A percentile compares a stretch with the other conserved stretches of the same genome.
phyloP scores from a whole-genome alignment of 2,329 filamentous ascomycete species.

The Tolypocladium inflatum region DNA sequence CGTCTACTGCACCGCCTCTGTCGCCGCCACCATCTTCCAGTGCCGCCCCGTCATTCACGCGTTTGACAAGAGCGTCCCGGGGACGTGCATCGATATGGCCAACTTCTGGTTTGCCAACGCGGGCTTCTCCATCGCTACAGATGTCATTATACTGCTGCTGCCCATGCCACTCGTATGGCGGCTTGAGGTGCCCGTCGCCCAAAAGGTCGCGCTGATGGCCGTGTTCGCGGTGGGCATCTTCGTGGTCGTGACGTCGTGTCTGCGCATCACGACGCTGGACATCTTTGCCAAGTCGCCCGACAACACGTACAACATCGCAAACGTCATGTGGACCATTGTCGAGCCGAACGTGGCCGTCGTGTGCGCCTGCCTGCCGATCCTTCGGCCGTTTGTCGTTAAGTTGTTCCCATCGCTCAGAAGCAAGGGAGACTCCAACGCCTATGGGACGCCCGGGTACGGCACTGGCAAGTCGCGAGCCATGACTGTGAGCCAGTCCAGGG shows the following conservation, averaged over 20 bases:
- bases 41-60: constrained; percentile 23
- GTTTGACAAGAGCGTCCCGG: constrained; percentile 29
- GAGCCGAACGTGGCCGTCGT: constrained; percentile 29
- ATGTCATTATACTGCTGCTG: constrained; percentile 32
- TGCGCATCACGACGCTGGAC: constrained; percentile 21
- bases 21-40: constrained; percentile 17
- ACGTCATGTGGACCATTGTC: constrained; percentile 26
- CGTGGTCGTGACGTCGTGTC: constrained; percentile 18
- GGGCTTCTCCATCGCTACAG: constrained; percentile 33
- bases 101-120: constrained; percentile 38
- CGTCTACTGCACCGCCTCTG: constrained; percentile 16
- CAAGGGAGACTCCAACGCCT: constrained; percentile 11
- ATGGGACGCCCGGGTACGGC: constrained; percentile 7
- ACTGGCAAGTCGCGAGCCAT: constrained; percentile 7
- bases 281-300: constrained; percentile 16
- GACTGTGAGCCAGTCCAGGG: constrained; percentile 5
- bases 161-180: constrained; percentile 34
- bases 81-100: constrained; percentile 32
- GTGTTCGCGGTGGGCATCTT: constrained; percentile 29
- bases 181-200: constrained; percentile 26
- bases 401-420: constrained; percentile 13
- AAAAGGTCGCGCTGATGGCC: constrained; percentile 25
- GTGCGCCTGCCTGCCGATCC: constrained; percentile 28
- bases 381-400: constrained; percentile 20
- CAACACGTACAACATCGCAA: constrained; percentile 21